Base-by-base conservation (phyloP, 495 filamentous ascomycete species). In the Rhizodiscina lignyota region DNA sequence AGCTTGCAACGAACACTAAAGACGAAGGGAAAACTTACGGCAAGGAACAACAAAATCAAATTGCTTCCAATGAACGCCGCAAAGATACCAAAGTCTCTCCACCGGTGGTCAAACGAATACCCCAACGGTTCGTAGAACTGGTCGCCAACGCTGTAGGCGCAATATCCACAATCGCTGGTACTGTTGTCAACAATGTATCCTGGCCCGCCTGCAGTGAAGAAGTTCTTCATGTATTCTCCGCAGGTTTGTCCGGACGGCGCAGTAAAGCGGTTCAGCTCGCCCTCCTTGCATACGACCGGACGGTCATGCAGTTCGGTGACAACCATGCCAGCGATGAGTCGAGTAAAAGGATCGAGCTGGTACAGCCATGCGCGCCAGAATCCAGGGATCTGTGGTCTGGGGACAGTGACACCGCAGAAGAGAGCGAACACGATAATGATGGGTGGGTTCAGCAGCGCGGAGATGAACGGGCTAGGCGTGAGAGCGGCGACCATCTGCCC, bases 331-430 rank as follows among this genome's bases (percentile, higher is more conserved):
- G 71, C 63, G 46, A 94, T 78, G 5, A 92, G 66, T 3, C 82
- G 72, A 1, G 78, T 86, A 54, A 91, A 89, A 0, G 84, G 84
- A 43, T 84, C 76, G 2, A 92, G 69, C 41, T 84, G 57, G 55
- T 87, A 84, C 15, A 91, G 61, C 82, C 82, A 87, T 1, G 62
- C 61, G 10, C 74, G 65, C 76, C 82, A 93, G 58, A 85, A 86
- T 2, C 48, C 48, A 4, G 81, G 81, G 51, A 91, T 80, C 45
- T 77, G 71, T 0, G 71, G 68, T 19, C 67, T 71, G 0, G 83
- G 80, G 35, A 86, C 76, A 5, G 81, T 72, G 35, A 87, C 79
- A 42, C 83, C 83, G 49, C 79, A 87, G 68, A 91, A 86, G 12
- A 87, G 63, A 5, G 77, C 69, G 50, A 86, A 82, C 32, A 78